Conservation (phyloP, 2,329 filamentous ascomycete genomes). For the Cordyceps pruinosa region DNA sequence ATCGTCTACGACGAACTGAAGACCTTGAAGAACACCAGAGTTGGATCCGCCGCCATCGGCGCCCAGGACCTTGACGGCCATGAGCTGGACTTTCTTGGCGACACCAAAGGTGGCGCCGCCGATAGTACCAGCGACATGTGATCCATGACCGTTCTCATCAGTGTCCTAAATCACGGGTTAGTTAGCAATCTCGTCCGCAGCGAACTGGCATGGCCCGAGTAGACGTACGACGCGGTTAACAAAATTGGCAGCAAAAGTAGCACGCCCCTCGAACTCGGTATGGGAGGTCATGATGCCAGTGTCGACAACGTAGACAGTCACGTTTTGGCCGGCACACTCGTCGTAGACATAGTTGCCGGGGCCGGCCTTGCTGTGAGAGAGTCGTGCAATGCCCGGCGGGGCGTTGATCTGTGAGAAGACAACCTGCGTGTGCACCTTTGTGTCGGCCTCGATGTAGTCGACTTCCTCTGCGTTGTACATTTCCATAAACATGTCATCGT, state of each 20-base stretch:
- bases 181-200: too few relatives aligned
- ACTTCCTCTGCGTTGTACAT: constrained; percentile 44
- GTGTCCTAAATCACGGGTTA: constrained; percentile 24
- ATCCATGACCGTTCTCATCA: constrained; percentile 50
- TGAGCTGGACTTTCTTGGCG: constrained; percentile 44
- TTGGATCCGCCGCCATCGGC: constrained; percentile 30
- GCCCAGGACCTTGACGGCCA: constrained; percentile 46
- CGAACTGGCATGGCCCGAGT: neutral
- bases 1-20: constrained; percentile 48
- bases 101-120: constrained; percentile 50
- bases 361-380: constrained; percentile 38
- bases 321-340: constrained; percentile 33
- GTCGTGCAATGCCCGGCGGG: constrained; percentile 44
- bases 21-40: constrained; percentile 46
- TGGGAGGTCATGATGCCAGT: constrained; percentile 50
- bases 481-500: constrained; percentile 41
- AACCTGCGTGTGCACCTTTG: constrained; percentile 36
- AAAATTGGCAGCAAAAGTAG: constrained; percentile 40
- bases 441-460: constrained; percentile 48
- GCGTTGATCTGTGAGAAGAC: constrained; percentile 46
- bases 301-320: constrained; percentile 52
- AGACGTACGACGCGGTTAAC: constrained; percentile 33
- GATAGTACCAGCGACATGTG: constrained; percentile 50
- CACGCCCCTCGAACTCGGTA: constrained; percentile 41
- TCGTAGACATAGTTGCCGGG: constrained; percentile 36